Base-by-base conservation (phyloP, 306 rosid species). In the Gleditsia sinensis region DNA sequence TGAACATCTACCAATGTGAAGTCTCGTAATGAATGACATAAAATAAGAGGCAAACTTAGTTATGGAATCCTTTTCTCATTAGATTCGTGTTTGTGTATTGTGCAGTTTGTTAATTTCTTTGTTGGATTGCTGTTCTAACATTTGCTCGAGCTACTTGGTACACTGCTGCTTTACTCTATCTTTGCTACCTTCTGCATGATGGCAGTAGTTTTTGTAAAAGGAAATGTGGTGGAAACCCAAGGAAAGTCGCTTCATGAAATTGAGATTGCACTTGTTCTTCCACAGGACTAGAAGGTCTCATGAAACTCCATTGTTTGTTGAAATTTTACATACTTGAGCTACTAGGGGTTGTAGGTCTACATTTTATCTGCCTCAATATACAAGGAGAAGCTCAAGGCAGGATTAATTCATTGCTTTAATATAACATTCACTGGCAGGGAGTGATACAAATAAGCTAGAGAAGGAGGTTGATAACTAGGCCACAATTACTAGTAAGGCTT, bases 181-280 rank as follows among this genome's bases (percentile, higher is more conserved):
- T 91, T 91, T 54, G 90, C 88, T 21, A 78, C 86, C 59, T 82
- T 91, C 37, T 94, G 98, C 84, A 25, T 90, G 70, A 72, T 87
- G 75, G 97, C 96, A 34, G 96, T 94, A 34, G 77, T 83, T 55
- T 94, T 94, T 58, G 97, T 94, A 23, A 94, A 87, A 80, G 85
- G 88, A 77, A 85, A 91, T 74, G 97, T 94, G 76, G 83, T 94
- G 46, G 98, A 94, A 87, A 94, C 98, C 69, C 91, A 94, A 82
- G 98, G 98, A 45, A 94, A 86, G 81, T 87, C 98, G 5, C 98
- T 94, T 80, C 97, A 94, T 66, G 98, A 94, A 76, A 94, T 94
- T 64, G 98, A 94, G 87, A 94, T 94, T 39, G 97, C 98, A 2
- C 97, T 94, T n/a, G n/a, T n/a, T 76, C 97, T 94, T 73, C 89